Base-by-base conservation (phyloP, 371 early-diverging fungal genomes). In the Apophysomyces variabilis region DNA sequence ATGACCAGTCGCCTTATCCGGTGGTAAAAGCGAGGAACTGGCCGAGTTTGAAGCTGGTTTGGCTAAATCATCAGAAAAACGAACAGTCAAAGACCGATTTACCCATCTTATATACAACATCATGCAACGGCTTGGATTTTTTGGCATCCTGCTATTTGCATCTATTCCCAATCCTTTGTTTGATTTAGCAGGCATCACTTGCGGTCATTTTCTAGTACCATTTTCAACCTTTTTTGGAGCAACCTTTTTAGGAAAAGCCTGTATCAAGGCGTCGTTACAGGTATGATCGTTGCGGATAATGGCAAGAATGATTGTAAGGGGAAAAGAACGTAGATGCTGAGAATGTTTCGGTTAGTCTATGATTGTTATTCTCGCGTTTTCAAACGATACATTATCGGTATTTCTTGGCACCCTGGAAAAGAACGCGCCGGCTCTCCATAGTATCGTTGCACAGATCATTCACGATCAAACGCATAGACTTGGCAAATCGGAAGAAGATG, bases 111-210 rank as follows among this genome's bases (percentile, higher is more conserved):
- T 96, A 38, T 85, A 90, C 75, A 66, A 82, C 18, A 69, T 89
- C 41, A 82, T 96, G 72, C 84, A 86, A 62, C 84, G 83, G 1
- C 76, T 92, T 7, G 97, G 96, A 1, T 96, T 96, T 70, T 83
- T 87, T 61, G 96, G 96, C 43, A 96, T 97, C 38, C 82, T 97
- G 18, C 65, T 95, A 5, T 93, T 92, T 76, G 97, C 97, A 7
- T 95, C 95, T 80, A 93, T 96, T 57, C 97, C 97, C 9, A 97
- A 96, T 66, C 96, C 97, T n/a, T 74, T 97, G 38, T 97, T 96
- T 77, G 97, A 96, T 71, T 83, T 96, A 41, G 96, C 97, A 43
- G 97, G 97, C 35, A 96, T 96, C 56, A 89, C 92, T 3, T 96
- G 96, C 70, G 97, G 97, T 1, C 91, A 93, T 70, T 96, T 93